Evolutionary conservation across 2,329 filamentous ascomycete genomes (phyloP), one percentile per base, ranked within the genome.

Genomic region (Colletotrichum echinochloae): DNA sequence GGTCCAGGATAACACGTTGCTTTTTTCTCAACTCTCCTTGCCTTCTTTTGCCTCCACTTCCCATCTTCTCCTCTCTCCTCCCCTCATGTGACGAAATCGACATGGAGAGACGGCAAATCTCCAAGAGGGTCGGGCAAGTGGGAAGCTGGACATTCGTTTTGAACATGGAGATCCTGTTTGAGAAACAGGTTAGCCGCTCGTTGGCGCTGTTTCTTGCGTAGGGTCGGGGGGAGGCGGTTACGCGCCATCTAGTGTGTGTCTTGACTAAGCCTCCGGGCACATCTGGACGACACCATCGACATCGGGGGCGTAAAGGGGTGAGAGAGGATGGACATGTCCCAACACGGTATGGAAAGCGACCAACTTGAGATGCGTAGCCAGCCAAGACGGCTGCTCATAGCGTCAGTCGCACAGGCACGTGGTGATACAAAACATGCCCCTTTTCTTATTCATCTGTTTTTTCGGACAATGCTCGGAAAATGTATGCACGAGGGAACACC

Each of bases 21-120:
- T 60, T 60, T 60, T 60, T 60, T 28, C 44, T 35, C 57, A 48
- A 60, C 41, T 30, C 33, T 55, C 30, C 23, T 35, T 18, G 12
- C 16, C 30, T 46, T n/a, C 23, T 11, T 44, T 57, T 57, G 7
- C 5, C 18, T 26, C 41, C 23, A 9, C 23, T 28, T 41, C 18
- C 39, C 18, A 2, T 6, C 16, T 41, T 18, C 39, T 16, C 16
- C 7, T 7, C 14, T 39, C 37, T 16, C 18, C 41, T 30, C 28
- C 28, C 28, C 28, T 9, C n/a, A n/a, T n/a, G 28, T 60, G 41
- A 35, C 20, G 41, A 33, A 37, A 49, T 26, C 30, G 28, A 4
- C 23, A 26, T 23, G n/a, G 26, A 23, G 12, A 23, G n/a, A n/a
- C n/a, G n/a, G n/a, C n/a, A n/a, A n/a, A n/a, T n/a, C n/a, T n/a